Conservation (phyloP, 2,329 filamentous ascomycete genomes). For the Dactylellina cionopaga region DNA sequence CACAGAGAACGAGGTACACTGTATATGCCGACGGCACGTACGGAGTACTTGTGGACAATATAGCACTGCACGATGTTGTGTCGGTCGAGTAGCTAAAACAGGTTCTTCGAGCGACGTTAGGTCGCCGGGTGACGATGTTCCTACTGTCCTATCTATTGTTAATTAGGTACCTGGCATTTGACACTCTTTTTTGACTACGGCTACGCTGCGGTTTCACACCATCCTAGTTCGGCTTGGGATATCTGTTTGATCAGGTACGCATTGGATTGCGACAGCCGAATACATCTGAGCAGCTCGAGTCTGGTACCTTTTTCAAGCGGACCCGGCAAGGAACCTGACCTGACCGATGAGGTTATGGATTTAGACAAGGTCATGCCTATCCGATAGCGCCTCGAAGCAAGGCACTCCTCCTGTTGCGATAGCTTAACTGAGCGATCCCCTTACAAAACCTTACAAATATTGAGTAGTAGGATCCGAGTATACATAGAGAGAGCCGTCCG, state of each 20-base stretch:
- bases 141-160: too few relatives aligned
- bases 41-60: too few relatives aligned
- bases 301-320: constrained; percentile 48
- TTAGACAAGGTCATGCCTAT: constrained; percentile 47
- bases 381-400: constrained; percentile 49
- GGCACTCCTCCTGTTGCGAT: constrained; percentile 33
- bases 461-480: constrained; percentile 45
- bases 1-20: background rate
- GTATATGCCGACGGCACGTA: too few relatives aligned
- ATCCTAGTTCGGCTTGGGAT: constrained; percentile 43
- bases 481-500: constrained; percentile 11
- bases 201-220: constrained; percentile 35
- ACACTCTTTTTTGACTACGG: constrained; percentile 3
- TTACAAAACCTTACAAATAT: constrained; percentile 38
- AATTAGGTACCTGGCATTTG: constrained; percentile 28
- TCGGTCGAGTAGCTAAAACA: constrained; percentile 5
- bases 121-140: constrained; percentile 17
- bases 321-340: constrained; percentile 26
- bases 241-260: constrained; percentile 44
- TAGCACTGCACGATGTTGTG: constrained; percentile 17
- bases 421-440: constrained; percentile 39
- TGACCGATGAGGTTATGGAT: constrained; percentile 41
- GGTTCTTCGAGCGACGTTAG: constrained; percentile 8
- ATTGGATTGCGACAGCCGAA: constrained; percentile 48
- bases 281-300: constrained; percentile 46